Evolutionary conservation across 1,284 basidiomycete genomes (phyloP), one percentile per base, ranked within the genome.

Genomic region (Naganishia liquefaciens): DNA sequence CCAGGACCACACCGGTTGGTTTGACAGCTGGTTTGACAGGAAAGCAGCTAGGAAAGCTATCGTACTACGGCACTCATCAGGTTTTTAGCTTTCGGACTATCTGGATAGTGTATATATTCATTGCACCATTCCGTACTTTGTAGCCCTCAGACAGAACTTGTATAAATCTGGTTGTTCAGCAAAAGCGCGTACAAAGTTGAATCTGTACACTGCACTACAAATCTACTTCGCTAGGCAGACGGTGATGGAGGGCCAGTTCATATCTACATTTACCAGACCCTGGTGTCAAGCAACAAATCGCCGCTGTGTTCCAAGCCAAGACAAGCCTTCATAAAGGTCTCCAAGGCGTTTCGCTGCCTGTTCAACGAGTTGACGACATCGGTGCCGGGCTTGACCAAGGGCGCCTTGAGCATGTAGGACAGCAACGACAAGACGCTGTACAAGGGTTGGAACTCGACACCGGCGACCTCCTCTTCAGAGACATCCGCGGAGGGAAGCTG

Each of bases 361-460:
- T 88, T 89, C 71, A 98, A 85, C 74, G 88, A 90, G 87, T 99
- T 99, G 80, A 98, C 89, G 70, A 97, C 93, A 73, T 93, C 91
- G 51, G 88, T 89, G 68, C 84, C 94, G 69, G 93, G 93, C 85
- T 98, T 98, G 82, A 96, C 93, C 72, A 97, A 85, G 30, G 95
- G 93, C 0, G 95, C 94, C 85, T 97, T 95, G 81, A 95, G 88
- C 92, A 95, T 95, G 84, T 93, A 96, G 61, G 88, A 90, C 63
- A 96, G 83, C 68, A 96, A 84, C 52, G 91, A 94, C 54, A 96
- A 83, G 62, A 96, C 89, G 13, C 88, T 85, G 84, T 96, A 91
- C 33, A 96, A 82, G 0, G 89, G 88, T 71, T 86, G 81, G 81
- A 91, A 94, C 46, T 74, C 70, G 54, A 64, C 70, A 51, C 90